Base-by-base conservation (phyloP, 202 grass and related monocot species). In the Thinopyrum obtusiflorum region DNA sequence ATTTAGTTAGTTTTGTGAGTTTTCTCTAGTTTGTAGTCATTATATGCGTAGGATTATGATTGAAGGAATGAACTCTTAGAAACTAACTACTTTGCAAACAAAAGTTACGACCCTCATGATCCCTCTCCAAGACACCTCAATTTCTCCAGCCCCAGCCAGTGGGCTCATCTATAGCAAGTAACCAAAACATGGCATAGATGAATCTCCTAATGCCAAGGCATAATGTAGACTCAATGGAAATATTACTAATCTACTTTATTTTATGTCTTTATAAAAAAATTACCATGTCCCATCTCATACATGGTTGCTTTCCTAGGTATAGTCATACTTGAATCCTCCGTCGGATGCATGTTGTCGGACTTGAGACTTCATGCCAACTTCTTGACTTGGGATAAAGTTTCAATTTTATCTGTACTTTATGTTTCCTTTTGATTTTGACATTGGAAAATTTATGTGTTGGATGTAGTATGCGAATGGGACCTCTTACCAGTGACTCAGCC, bases 381-480 rank as follows among this genome's bases (percentile, higher is more conserved):
- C 87, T 87, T 98, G 93, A 88, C 92, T 87, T 91, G 87, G 89
- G 86, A 87, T 95, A 95, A 98, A 93, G 93, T 90, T 91, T 84
- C 74, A 84, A 94, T 90, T 90, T 95, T 87, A 89, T 90, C 89
- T 90, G 83, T 77, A 76, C 77, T 91, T 53, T 75, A 85, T 86
- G 53, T 73, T 84, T 84, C 78, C 84, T 42, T 88, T 57, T 87
- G 35, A 82, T 83, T 79, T 53, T 79, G 80, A 81, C 42, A 77
- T 64, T 88, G 77, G 63, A 78, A 61, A 73, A 81, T 23, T 60
- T 90, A 83, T 82, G 69, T 73, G 65, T 80, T 80, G 82, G 70
- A 73, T 93, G 87, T 97, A 80, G 17, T 66, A 83, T 92, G 84
- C 81, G 76, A 88, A 93, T 98, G 89, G 92, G 86, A 90, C 88